Conservation (phyloP, 768 basidiomycete species). For the Kwoniella sp. region DNA sequence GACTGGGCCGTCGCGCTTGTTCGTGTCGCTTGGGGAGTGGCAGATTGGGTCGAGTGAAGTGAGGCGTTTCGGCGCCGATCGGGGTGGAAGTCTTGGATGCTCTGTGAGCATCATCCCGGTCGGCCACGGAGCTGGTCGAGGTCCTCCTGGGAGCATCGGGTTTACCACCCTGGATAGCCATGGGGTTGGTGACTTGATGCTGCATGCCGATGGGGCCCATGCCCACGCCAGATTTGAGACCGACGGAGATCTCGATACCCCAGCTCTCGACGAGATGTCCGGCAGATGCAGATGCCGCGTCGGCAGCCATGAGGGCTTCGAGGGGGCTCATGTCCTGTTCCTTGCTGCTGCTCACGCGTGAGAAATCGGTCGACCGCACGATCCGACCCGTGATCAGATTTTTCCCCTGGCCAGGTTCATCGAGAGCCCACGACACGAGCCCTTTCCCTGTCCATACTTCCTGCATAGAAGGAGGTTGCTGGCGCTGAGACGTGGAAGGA, state of each 20-base stretch:
- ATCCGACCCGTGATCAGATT: slow-evolving; percentile 49
- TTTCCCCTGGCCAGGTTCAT: slow-evolving; percentile 48
- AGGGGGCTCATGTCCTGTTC: slow-evolving; percentile 30
- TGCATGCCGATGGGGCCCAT: slow-evolving; percentile 8
- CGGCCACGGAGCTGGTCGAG: slow-evolving; percentile 13
- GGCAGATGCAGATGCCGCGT: background rate
- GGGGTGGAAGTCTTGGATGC: background rate
- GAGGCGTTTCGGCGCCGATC: background rate
- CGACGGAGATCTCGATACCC: slow-evolving; percentile 47
- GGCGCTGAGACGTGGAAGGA: background rate
- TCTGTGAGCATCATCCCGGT: background rate
- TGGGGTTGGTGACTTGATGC: slow-evolving; percentile 10
- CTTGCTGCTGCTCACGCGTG: slow-evolving; percentile 5
- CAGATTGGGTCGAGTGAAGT: slow-evolving; percentile 13
- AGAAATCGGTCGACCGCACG: slow-evolving; percentile 31
- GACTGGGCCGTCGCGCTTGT: slow-evolving; percentile 9
- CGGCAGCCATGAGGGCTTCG: slow-evolving; percentile 38
- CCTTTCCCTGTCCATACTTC: slow-evolving; percentile 53
- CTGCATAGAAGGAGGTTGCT: background rate
- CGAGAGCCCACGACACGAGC: slow-evolving; percentile 42
- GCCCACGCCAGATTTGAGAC: slow-evolving; percentile 28
- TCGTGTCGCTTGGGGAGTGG: slow-evolving; percentile 16
- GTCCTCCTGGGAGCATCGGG: slow-evolving; percentile 17
- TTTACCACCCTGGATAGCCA: slow-evolving; percentile 14
- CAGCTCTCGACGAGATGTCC: slow-evolving; percentile 32